Evolutionary conservation across 2,329 filamentous ascomycete species (phyloP).

Genomic region (Metarhizium album): DNA sequence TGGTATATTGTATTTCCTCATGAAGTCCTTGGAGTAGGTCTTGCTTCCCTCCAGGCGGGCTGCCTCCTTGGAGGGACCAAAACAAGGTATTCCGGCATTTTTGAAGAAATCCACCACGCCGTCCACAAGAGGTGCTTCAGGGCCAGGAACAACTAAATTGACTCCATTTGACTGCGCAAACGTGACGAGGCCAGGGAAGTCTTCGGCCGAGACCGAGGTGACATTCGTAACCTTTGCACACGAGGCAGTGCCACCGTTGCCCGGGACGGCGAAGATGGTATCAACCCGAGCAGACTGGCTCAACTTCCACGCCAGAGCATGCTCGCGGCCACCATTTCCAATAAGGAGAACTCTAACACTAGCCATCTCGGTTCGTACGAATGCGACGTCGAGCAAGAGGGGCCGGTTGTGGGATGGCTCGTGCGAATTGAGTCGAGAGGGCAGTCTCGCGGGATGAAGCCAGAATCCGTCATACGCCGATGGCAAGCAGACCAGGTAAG

Average conservation of each 20-base stretch:
- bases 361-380: constrained; percentile 13
- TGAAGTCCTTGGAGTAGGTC: constrained; percentile 96
- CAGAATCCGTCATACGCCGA: too few species aligned
- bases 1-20: constrained; percentile 81
- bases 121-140: constrained; percentile 86
- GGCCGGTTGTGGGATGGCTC: neutral
- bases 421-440: neutral
- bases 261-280: constrained; percentile 59
- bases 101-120: constrained; percentile 81
- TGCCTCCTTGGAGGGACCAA: constrained; percentile 76
- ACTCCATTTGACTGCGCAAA: constrained; percentile 64
- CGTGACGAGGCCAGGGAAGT: constrained; percentile 66
- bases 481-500: too few species aligned
- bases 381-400: neutral
- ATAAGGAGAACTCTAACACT: constrained; percentile 68
- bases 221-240: constrained; percentile 67
- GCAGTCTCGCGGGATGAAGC: neutral
- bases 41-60: constrained; percentile 93
- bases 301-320: constrained; percentile 90
- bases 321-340: constrained; percentile 89
- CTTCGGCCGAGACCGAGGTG: constrained; percentile 54
- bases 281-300: constrained; percentile 70
- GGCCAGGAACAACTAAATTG: constrained; percentile 80
- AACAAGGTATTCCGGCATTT: constrained; percentile 62
- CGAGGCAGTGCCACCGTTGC: constrained; percentile 76